Percentiles rank a stretch among this genome's conserved stretches.
These are phyloP conservation scores for Candolleomyces eurysporus DNA, from an alignment of 768 basidiomycete genomes.

Conservation along the genomic window DNA sequence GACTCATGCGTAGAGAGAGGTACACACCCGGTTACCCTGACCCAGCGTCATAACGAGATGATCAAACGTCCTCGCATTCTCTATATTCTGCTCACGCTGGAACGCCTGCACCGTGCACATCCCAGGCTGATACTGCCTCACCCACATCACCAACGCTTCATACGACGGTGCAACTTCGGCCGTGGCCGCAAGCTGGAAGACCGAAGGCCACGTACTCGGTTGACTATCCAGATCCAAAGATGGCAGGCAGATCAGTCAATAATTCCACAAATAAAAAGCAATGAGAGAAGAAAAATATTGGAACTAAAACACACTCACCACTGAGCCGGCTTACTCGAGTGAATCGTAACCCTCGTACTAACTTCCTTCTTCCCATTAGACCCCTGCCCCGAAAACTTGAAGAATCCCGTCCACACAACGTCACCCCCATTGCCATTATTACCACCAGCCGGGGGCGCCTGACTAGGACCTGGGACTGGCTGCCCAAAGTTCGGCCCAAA, in stretches of 20 bases:
- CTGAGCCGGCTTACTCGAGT: slow-evolving; percentile 21
- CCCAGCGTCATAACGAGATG: not conserved
- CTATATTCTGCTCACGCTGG: slow-evolving; percentile 15
- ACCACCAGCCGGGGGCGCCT: not conserved
- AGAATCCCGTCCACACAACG: slow-evolving; percentile 45
- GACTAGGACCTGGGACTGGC: not conserved
- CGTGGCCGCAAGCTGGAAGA: slow-evolving; percentile 39
- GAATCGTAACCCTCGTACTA: slow-evolving; percentile 37
- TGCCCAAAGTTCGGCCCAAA: not conserved
- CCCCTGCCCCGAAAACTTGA: slow-evolving; percentile 44
- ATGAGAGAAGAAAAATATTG: not conserved
- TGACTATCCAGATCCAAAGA: slow-evolving; percentile 32
- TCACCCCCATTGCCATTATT: slow-evolving; percentile 3
- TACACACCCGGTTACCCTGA: not conserved
- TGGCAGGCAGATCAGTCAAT: not conserved
- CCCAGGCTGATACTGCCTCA: slow-evolving; percentile 37
- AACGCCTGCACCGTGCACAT: slow-evolving; percentile 36
- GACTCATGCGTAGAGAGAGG: not conserved
- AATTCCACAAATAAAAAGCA: not conserved
- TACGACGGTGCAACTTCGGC: slow-evolving; percentile 38
- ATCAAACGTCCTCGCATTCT: not conserved
- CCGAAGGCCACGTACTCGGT: slow-evolving; percentile 51
- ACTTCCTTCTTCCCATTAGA: slow-evolving; percentile 40
- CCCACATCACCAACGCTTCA: slow-evolving; percentile 45
- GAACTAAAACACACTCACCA: slow-evolving; percentile 28